Percentiles rank a stretch among this genome's conserved stretches.
Conservation (phyloP, 1,139 yeast genomes). For the Keqinozyma sinolaborantium region DNA sequence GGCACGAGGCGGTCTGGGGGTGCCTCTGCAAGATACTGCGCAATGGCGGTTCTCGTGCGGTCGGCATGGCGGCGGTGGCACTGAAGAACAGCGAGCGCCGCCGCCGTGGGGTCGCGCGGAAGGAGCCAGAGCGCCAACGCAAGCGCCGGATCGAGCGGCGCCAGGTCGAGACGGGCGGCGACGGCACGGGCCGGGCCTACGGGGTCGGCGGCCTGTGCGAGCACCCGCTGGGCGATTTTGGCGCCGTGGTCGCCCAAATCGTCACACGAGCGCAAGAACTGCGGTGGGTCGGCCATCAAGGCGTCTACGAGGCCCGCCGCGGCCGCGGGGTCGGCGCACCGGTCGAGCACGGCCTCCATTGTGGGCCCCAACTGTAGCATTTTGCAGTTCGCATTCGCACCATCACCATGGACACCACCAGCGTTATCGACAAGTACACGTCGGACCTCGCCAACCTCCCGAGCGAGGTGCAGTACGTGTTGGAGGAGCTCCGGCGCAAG, state of each 20-base stretch:
- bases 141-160: neutral
- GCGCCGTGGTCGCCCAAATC: neutral
- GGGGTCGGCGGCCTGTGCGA: neutral
- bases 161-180: neutral
- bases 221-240: neutral
- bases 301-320: neutral
- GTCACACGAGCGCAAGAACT: neutral
- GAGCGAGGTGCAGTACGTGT: conserved; percentile 76
- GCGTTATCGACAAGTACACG: conserved; percentile 47
- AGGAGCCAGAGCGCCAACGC: neutral
- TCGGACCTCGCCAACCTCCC: conserved; percentile 76
- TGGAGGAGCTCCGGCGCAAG: conserved; percentile 73
- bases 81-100: neutral
- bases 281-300: neutral
- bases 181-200: neutral
- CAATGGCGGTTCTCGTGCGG: neutral
- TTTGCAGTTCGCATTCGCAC: neutral
- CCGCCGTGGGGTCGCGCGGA: neutral
- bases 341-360: neutral
- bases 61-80: neutral
- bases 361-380: neutral
- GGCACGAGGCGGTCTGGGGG: neutral
- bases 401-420: conserved; percentile 40
- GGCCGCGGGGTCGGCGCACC: neutral
- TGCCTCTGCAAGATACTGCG: neutral